phyloP scores from a whole-genome alignment of 805 yeast genomes.

The Candida argentea region DNA sequence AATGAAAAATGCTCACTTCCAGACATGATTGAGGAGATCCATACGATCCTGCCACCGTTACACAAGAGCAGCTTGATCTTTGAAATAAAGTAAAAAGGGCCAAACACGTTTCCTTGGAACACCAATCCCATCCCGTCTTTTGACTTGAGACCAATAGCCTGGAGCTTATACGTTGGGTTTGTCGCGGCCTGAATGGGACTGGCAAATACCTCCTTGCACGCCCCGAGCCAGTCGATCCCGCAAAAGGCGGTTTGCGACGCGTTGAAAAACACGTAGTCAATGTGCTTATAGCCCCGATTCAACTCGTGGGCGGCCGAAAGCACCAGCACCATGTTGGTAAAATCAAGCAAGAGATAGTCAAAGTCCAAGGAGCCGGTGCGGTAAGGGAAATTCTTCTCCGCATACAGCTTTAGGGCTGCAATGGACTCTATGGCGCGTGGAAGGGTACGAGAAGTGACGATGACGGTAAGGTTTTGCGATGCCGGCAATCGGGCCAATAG shows the following conservation, averaged over 20 bases:
- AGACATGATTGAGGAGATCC: constrained; percentile 84
- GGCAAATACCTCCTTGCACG: constrained; percentile 52
- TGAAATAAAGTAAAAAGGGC: constrained; percentile 80
- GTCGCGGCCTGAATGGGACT: constrained; percentile 81
- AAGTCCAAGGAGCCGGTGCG: constrained; percentile 60
- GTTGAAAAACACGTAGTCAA: constrained; percentile 76
- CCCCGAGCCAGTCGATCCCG: constrained; percentile 82
- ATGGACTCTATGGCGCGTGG: constrained; percentile 77
- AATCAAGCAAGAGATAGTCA: constrained; percentile 85
- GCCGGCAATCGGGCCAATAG: constrained; percentile 52
- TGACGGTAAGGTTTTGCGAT: constrained; percentile 54
- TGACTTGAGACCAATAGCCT: constrained; percentile 66
- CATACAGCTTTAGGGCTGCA: constrained; percentile 29
- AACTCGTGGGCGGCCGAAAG: constrained; percentile 66
- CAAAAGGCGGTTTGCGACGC: constrained; percentile 84
- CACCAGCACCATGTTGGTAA: constrained; percentile 80
- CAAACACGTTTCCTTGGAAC: constrained; percentile 94
- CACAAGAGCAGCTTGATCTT: constrained; percentile 48
- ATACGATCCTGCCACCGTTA: constrained; percentile 59
- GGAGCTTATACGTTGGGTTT: constrained; percentile 76
- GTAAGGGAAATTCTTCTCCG: constrained; percentile 12
- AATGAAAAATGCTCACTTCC: constrained; percentile 63
- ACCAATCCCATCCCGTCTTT: constrained; percentile 76
- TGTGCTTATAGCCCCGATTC: constrained; percentile 46
- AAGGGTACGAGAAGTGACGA: constrained; percentile 83